phyloP scores from a whole-genome alignment of 2,329 filamentous ascomycete species.

The Pseudogymnoascus sp. region DNA sequence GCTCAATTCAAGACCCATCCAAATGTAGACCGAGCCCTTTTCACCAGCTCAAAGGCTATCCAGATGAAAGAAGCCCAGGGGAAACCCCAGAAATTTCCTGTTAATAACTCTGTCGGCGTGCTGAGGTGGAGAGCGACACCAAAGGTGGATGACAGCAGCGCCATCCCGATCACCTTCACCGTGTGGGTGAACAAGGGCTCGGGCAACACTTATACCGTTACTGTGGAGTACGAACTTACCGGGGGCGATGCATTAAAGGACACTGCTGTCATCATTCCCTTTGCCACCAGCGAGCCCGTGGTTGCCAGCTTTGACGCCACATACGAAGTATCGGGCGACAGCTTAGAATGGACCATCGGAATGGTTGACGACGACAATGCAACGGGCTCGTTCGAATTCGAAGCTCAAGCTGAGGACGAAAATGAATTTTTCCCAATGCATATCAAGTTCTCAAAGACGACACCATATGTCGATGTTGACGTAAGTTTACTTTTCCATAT shows the following conservation, averaged over 20 bases:
- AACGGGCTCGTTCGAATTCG: conserved; percentile 89
- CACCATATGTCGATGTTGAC: conserved; percentile 86
- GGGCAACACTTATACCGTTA: conserved; percentile 76
- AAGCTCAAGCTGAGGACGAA: conserved; percentile 79
- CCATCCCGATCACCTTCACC: conserved; percentile 89
- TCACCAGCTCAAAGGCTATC: conserved; percentile 74
- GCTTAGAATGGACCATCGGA: conserved; percentile 89
- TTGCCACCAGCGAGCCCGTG: conserved; percentile 72
- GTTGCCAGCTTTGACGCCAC: conserved; percentile 90
- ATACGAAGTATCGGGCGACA: conserved; percentile 89
- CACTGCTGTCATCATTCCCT: conserved; percentile 83
- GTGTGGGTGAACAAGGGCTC: conserved; percentile 93
- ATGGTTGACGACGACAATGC: conserved; percentile 74
- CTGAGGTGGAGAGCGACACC: conserved; percentile 85
- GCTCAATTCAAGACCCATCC: conserved; percentile 93
- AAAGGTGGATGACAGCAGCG: conserved; percentile 69
- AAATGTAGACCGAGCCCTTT: conserved; percentile 85
- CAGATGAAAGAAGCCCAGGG: conserved; percentile 53
- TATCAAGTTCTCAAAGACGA: conserved; percentile 77
- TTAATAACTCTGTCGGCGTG: conserved; percentile 88
- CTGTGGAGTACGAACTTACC: conserved; percentile 90
- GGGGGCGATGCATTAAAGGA: conserved; percentile 72
- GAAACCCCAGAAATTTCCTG: conserved; percentile 84
- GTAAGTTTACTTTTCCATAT: conserved; percentile 48
- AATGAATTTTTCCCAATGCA: conserved; percentile 98